A percentile compares a stretch with the other conserved stretches of the same genome.
Evolutionary conservation across 2,329 filamentous ascomycete genomes (phyloP).

Genomic region (Sclerotiophoma versabilis): DNA sequence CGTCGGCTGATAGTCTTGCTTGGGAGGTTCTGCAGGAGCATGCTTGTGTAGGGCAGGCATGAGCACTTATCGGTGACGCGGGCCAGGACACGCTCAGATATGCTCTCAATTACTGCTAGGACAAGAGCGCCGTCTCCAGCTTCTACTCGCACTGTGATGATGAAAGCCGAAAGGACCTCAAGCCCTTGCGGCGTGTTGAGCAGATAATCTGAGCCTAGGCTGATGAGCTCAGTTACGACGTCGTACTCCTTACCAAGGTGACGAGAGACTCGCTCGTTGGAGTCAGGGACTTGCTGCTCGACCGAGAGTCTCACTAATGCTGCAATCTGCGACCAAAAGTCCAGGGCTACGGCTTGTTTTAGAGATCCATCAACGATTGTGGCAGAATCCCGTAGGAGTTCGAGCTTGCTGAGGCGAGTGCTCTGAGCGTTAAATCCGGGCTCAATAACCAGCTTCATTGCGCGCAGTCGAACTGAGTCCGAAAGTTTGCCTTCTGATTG

Average conservation of each 20-base stretch:
- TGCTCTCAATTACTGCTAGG: slow-evolving; percentile 72
- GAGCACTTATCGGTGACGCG: slow-evolving; percentile 21
- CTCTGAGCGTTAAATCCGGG: slow-evolving; percentile 62
- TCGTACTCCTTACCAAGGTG: slow-evolving; percentile 73
- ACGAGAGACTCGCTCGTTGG: slow-evolving; percentile 33
- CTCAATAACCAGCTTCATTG: slow-evolving; percentile 59
- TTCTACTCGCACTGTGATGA: slow-evolving; percentile 64
- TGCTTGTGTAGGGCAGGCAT: slow-evolving; percentile 40
- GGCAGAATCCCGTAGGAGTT: slow-evolving; percentile 49
- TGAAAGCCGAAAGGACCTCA: slow-evolving; percentile 64
- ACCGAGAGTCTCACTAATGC: slow-evolving; percentile 31
- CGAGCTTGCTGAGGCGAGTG: slow-evolving; percentile 46
- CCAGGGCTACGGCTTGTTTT: slow-evolving; percentile 26
- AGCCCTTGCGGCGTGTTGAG: slow-evolving; percentile 26
- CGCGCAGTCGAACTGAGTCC: slow-evolving; percentile 47
- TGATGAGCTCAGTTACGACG: slow-evolving; percentile 72
- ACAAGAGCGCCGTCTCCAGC: slow-evolving; percentile 72
- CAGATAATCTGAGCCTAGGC: slow-evolving; percentile 59
- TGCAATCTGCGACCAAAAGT: slow-evolving; percentile 42
- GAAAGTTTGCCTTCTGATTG: slow-evolving; percentile 46
- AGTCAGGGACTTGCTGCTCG: slow-evolving; percentile 29
- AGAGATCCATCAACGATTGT: slow-evolving; percentile 29
- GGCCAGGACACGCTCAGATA: slow-evolving; percentile 59
- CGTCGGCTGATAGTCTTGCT: slow-evolving; percentile 52
- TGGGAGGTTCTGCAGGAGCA: slow-evolving; percentile 47